Percentiles rank a stretch among this genome's conserved stretches.
phyloP scores from a whole-genome alignment of 1,139 yeast species.

The Diutina mesorugosa region DNA sequence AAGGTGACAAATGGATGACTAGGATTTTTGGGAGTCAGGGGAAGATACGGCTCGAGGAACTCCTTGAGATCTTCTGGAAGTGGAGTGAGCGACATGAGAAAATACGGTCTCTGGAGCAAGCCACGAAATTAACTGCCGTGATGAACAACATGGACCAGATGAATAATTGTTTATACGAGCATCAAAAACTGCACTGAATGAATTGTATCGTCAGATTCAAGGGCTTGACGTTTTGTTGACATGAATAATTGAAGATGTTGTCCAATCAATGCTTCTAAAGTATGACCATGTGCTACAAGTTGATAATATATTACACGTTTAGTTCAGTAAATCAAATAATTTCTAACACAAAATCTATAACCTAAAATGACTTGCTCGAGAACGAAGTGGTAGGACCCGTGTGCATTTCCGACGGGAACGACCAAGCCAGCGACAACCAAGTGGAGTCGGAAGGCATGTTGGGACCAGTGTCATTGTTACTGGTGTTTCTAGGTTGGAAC shows the following conservation, averaged over 20 bases:
- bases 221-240: too few species aligned
- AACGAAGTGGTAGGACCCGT: background rate
- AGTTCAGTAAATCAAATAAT: background rate
- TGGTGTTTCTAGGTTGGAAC: conserved; percentile 76
- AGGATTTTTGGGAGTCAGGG: background rate
- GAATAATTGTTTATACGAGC: too few species aligned
- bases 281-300: too few species aligned
- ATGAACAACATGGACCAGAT: too few species aligned
- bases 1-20: conserved; percentile 37
- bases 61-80: background rate
- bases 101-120: too few species aligned
- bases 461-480: conserved; percentile 72
- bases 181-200: too few species aligned
- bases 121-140: too few species aligned
- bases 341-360: background rate
- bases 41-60: background rate
- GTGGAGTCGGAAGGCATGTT: background rate
- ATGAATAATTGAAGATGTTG: too few species aligned
- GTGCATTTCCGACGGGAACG: background rate
- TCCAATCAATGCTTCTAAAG: too few species aligned
- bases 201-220: too few species aligned
- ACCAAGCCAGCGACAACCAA: conserved; percentile 2
- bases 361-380: background rate
- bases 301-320: background rate
- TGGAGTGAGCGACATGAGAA: background rate